Evolutionary conservation across 805 yeast species (phyloP).

Genomic region (Hyphopichia homilentoma): DNA sequence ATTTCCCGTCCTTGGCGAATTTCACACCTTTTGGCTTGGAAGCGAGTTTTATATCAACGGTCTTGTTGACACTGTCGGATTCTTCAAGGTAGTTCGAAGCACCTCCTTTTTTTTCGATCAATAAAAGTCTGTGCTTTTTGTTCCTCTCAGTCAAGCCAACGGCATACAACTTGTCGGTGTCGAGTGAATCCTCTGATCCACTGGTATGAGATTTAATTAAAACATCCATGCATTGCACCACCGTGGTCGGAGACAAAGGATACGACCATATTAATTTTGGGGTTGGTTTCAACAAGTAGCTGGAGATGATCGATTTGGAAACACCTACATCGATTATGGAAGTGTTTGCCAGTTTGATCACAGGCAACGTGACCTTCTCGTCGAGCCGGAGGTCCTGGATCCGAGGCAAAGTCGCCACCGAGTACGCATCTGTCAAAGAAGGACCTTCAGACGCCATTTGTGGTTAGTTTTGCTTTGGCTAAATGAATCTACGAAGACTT

Average conservation of each 20-base stretch:
- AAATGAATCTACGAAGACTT: not conserved
- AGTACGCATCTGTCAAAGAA: conserved; percentile 25
- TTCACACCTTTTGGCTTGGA: conserved; percentile 18
- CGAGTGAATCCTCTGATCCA: too few species aligned
- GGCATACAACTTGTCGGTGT: conserved; percentile 17
- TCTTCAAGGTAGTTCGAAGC: too few species aligned
- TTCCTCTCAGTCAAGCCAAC: conserved; percentile 40
- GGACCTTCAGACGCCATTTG: conserved; percentile 6
- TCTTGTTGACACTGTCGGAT: conserved; percentile 3
- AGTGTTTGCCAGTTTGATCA: conserved; percentile 17
- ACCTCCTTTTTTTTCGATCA: conserved; percentile 10
- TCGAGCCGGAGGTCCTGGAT: conserved; percentile 24
- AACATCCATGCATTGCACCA: conserved; percentile 40
- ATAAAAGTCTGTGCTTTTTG: conserved; percentile 21
- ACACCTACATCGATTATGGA: conserved; percentile 47
- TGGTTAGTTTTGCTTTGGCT: not conserved
- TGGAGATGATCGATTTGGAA: conserved; percentile 50
- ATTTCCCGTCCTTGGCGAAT: conserved; percentile 18
- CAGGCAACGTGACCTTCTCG: conserved; percentile 21
- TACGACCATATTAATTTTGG: conserved; percentile 57
- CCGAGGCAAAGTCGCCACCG: conserved; percentile 30
- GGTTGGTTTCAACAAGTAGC: conserved; percentile 50
- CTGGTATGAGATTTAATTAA: too few species aligned
- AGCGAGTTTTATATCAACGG: conserved; percentile 10
- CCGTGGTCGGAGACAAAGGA: conserved; percentile 46